Evolutionary conservation across 371 early-diverging fungal genomes (phyloP).

Genomic region (Thermomucor indicae-seudaticae): DNA sequence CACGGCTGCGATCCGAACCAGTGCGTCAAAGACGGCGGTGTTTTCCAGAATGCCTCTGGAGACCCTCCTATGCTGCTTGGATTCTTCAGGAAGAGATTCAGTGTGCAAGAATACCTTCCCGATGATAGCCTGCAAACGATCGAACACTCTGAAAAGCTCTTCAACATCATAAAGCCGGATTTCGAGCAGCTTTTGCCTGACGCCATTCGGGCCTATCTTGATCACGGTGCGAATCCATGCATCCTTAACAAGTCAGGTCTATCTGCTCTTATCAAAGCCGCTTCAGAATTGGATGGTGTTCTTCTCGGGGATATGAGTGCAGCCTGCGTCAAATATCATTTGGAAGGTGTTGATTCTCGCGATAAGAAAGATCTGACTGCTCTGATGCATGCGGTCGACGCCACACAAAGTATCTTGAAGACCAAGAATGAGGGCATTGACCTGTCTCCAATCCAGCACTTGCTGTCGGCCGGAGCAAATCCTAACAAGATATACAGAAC

Average conservation of each 20-base stretch:
- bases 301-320: slow-evolving; percentile 1
- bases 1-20: slow-evolving; percentile 28
- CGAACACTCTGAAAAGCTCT: slow-evolving; percentile 19
- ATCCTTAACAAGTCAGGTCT: slow-evolving; percentile 10
- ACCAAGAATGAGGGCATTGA: neutral
- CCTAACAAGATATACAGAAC: slow-evolving; percentile 14
- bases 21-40: slow-evolving; percentile 6
- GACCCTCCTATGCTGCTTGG: slow-evolving; percentile 20
- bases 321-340: neutral
- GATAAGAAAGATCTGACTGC: slow-evolving; percentile 20
- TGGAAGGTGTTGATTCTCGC: slow-evolving; percentile 13
- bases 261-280: slow-evolving; percentile 22
- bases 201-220: slow-evolving; percentile 18
- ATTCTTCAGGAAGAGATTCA: slow-evolving; percentile 16
- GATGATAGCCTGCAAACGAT: slow-evolving; percentile 3
- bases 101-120: slow-evolving; percentile 10
- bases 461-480: slow-evolving; percentile 20
- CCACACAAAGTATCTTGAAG: slow-evolving; percentile 1
- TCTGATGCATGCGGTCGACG: slow-evolving; percentile 24
- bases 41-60: neutral
- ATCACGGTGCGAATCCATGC: slow-evolving; percentile 37
- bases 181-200: slow-evolving; percentile 10
- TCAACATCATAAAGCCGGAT: slow-evolving; percentile 23
- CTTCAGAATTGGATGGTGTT: neutral
- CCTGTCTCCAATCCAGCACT: slow-evolving; percentile 1